A percentile compares a stretch with the other conserved stretches of the same genome.
These are phyloP conservation scores for Stagonosporopsis rhizophila DNA, from an alignment of 2,329 filamentous ascomycete species.

Conservation along the genomic window DNA sequence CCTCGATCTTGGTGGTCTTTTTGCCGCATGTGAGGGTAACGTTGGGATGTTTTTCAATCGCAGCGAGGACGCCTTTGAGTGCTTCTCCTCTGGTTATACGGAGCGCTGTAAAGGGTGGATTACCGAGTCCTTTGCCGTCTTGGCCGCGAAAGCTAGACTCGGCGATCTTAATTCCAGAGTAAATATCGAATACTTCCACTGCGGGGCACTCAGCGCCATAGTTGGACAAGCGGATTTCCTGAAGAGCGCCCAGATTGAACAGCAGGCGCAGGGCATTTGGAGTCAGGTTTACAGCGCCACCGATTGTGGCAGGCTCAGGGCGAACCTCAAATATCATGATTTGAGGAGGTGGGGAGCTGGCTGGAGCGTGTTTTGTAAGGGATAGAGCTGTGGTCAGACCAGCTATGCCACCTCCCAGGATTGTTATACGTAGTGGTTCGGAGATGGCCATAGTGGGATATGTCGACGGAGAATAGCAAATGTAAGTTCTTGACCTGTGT, in stretches of 20 bases:
- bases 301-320: slow-evolving; percentile 55
- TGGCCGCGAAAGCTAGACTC: slow-evolving; percentile 53
- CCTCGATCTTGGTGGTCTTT: slow-evolving; percentile 51
- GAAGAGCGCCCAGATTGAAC: slow-evolving; percentile 54
- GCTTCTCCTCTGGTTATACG: slow-evolving; percentile 55
- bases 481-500: background rate
- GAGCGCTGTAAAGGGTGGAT: slow-evolving; percentile 54
- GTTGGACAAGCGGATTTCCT: slow-evolving; percentile 50
- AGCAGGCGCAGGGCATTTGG: slow-evolving; percentile 68
- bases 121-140: slow-evolving; percentile 53
- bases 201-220: slow-evolving; percentile 54
- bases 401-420: slow-evolving; percentile 44
- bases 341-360: slow-evolving; percentile 40
- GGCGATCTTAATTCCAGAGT: slow-evolving; percentile 51
- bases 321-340: slow-evolving; percentile 60
- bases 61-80: slow-evolving; percentile 52
- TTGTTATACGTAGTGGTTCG: slow-evolving; percentile 34
- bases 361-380: slow-evolving; percentile 53
- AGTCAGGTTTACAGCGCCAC: slow-evolving; percentile 67
- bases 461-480: background rate
- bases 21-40: slow-evolving; percentile 54
- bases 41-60: slow-evolving; percentile 50
- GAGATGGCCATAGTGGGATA: background rate
- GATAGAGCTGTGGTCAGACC: slow-evolving; percentile 51
- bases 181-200: slow-evolving; percentile 56